phyloP scores from a whole-genome alignment of 2,329 filamentous ascomycete genomes.

The Penicillium sp. region DNA sequence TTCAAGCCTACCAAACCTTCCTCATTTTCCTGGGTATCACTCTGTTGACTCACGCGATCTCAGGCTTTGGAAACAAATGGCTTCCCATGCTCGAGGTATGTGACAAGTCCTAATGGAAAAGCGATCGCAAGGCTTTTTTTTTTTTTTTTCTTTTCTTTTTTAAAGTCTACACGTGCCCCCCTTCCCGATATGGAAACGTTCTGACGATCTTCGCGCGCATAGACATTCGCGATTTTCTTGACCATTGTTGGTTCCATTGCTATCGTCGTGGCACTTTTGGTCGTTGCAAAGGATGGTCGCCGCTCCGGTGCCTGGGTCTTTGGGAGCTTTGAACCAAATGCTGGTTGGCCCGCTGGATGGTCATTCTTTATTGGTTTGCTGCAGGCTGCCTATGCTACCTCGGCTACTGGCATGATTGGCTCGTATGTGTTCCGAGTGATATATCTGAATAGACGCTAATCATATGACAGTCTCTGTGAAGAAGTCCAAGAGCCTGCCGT shows the following conservation, averaged over 20 bases:
- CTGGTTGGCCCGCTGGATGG: conserved; percentile 69
- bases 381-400: conserved; percentile 66
- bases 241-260: conserved; percentile 61
- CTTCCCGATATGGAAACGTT: conserved; percentile 29
- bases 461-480: conserved; percentile 57
- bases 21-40: conserved; percentile 69
- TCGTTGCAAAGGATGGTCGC: conserved; percentile 67
- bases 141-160: background rate
- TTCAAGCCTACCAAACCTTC: conserved; percentile 62
- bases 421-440: conserved; percentile 53
- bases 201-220: conserved; percentile 31
- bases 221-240: conserved; percentile 74
- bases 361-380: conserved; percentile 69
- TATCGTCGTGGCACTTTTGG: conserved; percentile 67
- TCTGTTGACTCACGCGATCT: conserved; percentile 54
- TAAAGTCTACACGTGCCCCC: background rate
- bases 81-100: conserved; percentile 65
- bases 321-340: conserved; percentile 56
- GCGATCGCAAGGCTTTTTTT: no score
- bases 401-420: conserved; percentile 73
- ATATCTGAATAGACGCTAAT: conserved; percentile 4
- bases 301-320: conserved; percentile 60
- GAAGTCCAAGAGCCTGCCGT: conserved; percentile 63
- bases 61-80: conserved; percentile 52
- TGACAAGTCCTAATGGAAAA: conserved; percentile 6